Conservation (phyloP, 352 stramenopile species). For the Discostella stelligera region DNA sequence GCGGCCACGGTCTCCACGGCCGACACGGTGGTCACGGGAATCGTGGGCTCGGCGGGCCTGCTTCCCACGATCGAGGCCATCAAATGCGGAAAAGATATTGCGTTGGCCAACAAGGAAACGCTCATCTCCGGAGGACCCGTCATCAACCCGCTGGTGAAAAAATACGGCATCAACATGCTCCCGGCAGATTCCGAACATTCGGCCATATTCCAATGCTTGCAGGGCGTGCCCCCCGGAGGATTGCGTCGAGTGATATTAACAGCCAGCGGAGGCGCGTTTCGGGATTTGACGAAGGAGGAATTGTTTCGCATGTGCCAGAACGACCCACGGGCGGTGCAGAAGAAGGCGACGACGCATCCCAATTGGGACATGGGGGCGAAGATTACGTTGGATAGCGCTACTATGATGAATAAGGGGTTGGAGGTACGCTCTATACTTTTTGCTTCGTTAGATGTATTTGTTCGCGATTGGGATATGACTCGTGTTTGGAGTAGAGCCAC, state of each 20-base stretch:
- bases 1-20: slow-evolving; percentile 76
- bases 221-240: slow-evolving; percentile 83
- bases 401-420: slow-evolving; percentile 89
- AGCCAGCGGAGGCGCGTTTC: slow-evolving; percentile 84
- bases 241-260: slow-evolving; percentile 85
- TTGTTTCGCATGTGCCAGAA: slow-evolving; percentile 78
- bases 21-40: slow-evolving; percentile 86
- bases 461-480: too few relatives aligned
- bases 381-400: slow-evolving; percentile 87
- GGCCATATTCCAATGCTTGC: slow-evolving; percentile 88
- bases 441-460: slow-evolving; percentile 8
- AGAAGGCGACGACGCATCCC: slow-evolving; percentile 83
- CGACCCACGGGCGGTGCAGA: slow-evolving; percentile 73
- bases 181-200: slow-evolving; percentile 86
- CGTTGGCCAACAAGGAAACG: slow-evolving; percentile 88
- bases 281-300: slow-evolving; percentile 84
- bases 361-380: slow-evolving; percentile 90
- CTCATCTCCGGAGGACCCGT: slow-evolving; percentile 85
- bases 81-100: slow-evolving; percentile 86
- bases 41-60: slow-evolving; percentile 85
- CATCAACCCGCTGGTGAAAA: slow-evolving; percentile 84
- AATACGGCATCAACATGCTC: slow-evolving; percentile 86
- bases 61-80: slow-evolving; percentile 82
- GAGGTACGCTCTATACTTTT: slow-evolving; percentile 60
- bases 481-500: too few relatives aligned